Conservation (phyloP, 352 stramenopile species). For the Pythium utonaiense region DNA sequence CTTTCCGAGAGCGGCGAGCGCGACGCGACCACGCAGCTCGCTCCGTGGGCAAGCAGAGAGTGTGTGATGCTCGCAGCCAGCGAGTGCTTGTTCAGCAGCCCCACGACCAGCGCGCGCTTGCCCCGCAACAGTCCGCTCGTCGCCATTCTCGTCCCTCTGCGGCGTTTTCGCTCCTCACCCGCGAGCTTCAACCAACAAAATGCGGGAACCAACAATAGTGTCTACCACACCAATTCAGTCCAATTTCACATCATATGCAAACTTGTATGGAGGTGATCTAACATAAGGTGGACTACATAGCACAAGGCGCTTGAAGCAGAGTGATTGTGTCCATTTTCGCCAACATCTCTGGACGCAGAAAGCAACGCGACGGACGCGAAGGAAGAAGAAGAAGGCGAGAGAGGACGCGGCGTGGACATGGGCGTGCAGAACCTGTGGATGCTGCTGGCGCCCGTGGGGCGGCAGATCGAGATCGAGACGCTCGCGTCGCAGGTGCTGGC, state of each 20-base stretch:
- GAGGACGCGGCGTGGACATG: constrained; percentile 64
- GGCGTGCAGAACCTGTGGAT: constrained; percentile 98
- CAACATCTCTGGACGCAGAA: background rate
- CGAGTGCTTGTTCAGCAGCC: constrained; percentile 89
- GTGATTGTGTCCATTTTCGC: constrained; percentile 16
- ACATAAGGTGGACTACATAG: constrained; percentile 9
- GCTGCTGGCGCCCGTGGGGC: constrained; percentile 93
- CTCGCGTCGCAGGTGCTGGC: constrained; percentile 94
- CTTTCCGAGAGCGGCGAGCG: constrained; percentile 38
- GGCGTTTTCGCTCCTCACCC: constrained; percentile 10
- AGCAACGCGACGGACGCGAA: too few relatives aligned
- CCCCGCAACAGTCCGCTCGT: constrained; percentile 36
- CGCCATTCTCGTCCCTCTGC: background rate
- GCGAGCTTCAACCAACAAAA: constrained; percentile 24
- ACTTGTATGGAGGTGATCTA: background rate
- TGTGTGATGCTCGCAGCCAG: constrained; percentile 74
- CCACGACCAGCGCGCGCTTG: constrained; percentile 82
- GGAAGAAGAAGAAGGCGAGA: background rate
- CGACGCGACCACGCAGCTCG: constrained; percentile 78
- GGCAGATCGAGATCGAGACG: constrained; percentile 97
- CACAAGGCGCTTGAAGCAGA: constrained; percentile 18
- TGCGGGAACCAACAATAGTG: constrained; percentile 9
- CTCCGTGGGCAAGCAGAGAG: constrained; percentile 56
- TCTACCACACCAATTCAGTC: constrained; percentile 6
- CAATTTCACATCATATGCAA: background rate